Evolutionary conservation across 2,329 filamentous ascomycete genomes (phyloP).

Genomic region (Ceratocystis colombiana): DNA sequence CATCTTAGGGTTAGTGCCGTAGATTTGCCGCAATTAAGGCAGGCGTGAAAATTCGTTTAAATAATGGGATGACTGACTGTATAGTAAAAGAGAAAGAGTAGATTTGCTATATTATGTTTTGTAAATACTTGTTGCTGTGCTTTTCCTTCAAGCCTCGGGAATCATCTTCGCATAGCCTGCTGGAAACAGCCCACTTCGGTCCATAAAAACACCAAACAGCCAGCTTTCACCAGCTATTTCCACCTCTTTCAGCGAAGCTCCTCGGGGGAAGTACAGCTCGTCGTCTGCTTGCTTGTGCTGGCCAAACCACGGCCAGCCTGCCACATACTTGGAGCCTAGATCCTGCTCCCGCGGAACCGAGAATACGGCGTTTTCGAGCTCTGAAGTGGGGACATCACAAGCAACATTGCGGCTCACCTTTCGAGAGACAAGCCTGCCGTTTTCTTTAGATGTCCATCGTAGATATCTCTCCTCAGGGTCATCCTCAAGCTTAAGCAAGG

Average conservation of each 20-base stretch:
- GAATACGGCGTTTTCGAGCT: background rate
- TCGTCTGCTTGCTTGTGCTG: conserved; percentile 46
- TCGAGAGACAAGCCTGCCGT: conserved; percentile 13
- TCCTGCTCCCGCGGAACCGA: conserved; percentile 17
- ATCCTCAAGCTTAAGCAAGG: conserved; percentile 43
- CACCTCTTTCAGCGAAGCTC: conserved; percentile 71
- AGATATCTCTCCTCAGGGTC: background rate
- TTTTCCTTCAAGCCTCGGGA: background rate
- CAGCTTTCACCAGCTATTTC: conserved; percentile 87
- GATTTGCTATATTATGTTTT: background rate
- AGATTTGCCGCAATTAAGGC: background rate
- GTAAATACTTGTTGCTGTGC: background rate
- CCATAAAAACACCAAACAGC: conserved; percentile 80
- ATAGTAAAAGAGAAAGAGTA: background rate
- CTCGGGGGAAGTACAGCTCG: conserved; percentile 73
- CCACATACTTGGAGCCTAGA: conserved; percentile 39
- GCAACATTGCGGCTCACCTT: conserved; percentile 38
- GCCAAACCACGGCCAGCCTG: conserved; percentile 72
- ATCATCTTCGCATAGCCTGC: conserved; percentile 56
- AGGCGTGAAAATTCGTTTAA: background rate
- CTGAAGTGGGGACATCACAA: conserved; percentile 30
- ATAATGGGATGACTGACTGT: too few relatives aligned
- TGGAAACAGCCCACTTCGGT: conserved; percentile 68
- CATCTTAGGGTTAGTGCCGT: background rate
- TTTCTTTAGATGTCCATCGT: conserved; percentile 18